A percentile compares a stretch with the other conserved stretches of the same genome.
Evolutionary conservation across 2,329 filamentous ascomycete genomes (phyloP).

Genomic region (Zopfia rhizophila): DNA sequence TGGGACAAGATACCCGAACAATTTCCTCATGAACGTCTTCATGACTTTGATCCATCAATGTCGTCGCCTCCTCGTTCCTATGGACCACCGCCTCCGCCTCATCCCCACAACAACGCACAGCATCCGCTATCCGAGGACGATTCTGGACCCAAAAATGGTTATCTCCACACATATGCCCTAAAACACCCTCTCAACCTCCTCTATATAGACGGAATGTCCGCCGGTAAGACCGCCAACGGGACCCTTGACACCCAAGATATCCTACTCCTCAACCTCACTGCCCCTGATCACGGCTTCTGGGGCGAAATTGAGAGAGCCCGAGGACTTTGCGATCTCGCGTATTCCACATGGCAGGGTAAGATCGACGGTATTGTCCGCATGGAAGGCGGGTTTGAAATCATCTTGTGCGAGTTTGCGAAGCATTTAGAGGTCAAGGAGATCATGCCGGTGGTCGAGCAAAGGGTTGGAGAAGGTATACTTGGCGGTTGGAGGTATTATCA

Average conservation of each 20-base stretch:
- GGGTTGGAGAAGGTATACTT: constrained; percentile 9
- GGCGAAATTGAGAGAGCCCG: constrained; percentile 64
- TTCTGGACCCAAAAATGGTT: constrained; percentile 55
- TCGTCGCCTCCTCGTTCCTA: background rate
- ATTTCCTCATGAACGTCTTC: background rate
- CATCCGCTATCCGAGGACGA: too few species aligned
- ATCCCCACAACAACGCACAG: too few species aligned
- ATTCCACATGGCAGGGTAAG: constrained; percentile 59
- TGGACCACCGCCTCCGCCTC: constrained; percentile 3
- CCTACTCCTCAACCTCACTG: constrained; percentile 61
- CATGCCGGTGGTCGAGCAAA: constrained; percentile 16
- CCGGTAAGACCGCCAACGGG: constrained; percentile 71
- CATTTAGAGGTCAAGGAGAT: constrained; percentile 43
- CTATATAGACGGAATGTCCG: constrained; percentile 77
- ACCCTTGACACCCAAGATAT: constrained; percentile 75
- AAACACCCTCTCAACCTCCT: constrained; percentile 68
- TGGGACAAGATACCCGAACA: background rate
- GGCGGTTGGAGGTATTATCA: constrained; percentile 49
- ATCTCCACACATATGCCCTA: constrained; percentile 73
- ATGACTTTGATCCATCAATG: background rate
- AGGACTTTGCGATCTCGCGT: constrained; percentile 66
- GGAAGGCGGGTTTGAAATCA: constrained; percentile 77
- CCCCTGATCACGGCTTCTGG: constrained; percentile 40
- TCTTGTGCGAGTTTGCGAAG: constrained; percentile 70
- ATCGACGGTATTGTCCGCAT: constrained; percentile 74